A percentile compares a stretch with the other conserved stretches of the same genome.
phyloP scores from a whole-genome alignment of 2,329 filamentous ascomycete species.

The Pochonia chlamydosporia region DNA sequence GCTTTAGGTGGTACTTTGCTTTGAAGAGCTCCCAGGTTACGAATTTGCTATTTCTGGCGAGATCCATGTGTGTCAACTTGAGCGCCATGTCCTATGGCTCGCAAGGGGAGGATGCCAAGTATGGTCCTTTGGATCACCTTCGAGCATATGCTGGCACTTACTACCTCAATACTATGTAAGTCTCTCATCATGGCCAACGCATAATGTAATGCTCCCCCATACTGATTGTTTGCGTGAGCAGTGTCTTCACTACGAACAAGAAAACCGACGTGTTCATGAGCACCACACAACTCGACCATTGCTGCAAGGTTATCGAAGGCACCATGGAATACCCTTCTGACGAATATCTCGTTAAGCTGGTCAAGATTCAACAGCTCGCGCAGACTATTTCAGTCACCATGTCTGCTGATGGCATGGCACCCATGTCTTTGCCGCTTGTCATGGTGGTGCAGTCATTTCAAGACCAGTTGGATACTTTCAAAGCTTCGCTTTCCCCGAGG shows the following conservation, averaged over 20 bases:
- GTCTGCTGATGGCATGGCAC: constrained; percentile 21
- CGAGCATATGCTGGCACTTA: constrained; percentile 44
- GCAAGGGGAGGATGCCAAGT: constrained; percentile 20
- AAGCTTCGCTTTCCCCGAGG: constrained; percentile 26
- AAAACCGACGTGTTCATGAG: constrained; percentile 43
- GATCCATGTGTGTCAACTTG: constrained; percentile 39
- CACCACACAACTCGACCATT: constrained; percentile 36
- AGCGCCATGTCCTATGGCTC: constrained; percentile 22
- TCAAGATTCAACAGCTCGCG: constrained; percentile 41
- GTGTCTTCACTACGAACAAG: constrained; percentile 40
- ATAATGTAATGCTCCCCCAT: not conserved
- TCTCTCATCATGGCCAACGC: not conserved
- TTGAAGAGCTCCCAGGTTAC: constrained; percentile 44
- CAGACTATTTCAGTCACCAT: constrained; percentile 40
- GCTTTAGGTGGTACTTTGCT: constrained; percentile 39
- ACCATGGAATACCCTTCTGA: constrained; percentile 38
- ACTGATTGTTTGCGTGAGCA: constrained; percentile 9
- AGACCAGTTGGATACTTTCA: constrained; percentile 36
- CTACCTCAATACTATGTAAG: constrained; percentile 43
- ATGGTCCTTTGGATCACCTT: constrained; percentile 34
- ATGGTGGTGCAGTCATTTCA: constrained; percentile 38
- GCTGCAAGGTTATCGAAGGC: constrained; percentile 35
- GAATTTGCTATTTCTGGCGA: constrained; percentile 41
- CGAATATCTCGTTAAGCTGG: constrained; percentile 36
- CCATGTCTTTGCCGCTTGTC: constrained; percentile 32